phyloP scores from a whole-genome alignment of 192 early-diverging fungal species.

The Entrophospora sp. region DNA sequence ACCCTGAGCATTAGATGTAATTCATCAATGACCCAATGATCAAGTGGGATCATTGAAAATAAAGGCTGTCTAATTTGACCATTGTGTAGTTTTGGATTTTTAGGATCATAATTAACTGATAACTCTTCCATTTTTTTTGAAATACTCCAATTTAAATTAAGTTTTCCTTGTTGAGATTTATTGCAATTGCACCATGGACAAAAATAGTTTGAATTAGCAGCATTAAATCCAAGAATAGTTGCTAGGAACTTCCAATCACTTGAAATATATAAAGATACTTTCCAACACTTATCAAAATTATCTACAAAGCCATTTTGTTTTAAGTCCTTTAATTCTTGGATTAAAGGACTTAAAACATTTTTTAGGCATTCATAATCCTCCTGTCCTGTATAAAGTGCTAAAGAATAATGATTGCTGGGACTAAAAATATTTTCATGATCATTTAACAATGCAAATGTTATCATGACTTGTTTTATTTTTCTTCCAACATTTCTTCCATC shows the following conservation, averaged over 20 bases:
- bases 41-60: background rate
- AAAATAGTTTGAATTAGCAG: background rate
- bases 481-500: background rate
- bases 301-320: background rate
- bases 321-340: background rate
- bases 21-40: background rate
- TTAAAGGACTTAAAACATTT: background rate
- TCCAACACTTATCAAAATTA: background rate
- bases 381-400: background rate
- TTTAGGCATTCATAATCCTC: background rate
- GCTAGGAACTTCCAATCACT: background rate
- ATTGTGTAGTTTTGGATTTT: background rate
- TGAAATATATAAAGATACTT: background rate
- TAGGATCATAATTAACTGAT: background rate
- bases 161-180: background rate
- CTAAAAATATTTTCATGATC: background rate
- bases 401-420: background rate
- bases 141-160: background rate
- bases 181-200: background rate
- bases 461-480: background rate
- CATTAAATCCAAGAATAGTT: background rate
- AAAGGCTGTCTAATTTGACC: background rate
- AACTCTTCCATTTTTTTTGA: background rate
- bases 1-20: background rate
- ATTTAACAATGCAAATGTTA: background rate